A percentile compares a stretch with the other conserved stretches of the same genome.
Conservation (phyloP, 768 basidiomycete genomes). For the Boletus vinaceobasis region DNA sequence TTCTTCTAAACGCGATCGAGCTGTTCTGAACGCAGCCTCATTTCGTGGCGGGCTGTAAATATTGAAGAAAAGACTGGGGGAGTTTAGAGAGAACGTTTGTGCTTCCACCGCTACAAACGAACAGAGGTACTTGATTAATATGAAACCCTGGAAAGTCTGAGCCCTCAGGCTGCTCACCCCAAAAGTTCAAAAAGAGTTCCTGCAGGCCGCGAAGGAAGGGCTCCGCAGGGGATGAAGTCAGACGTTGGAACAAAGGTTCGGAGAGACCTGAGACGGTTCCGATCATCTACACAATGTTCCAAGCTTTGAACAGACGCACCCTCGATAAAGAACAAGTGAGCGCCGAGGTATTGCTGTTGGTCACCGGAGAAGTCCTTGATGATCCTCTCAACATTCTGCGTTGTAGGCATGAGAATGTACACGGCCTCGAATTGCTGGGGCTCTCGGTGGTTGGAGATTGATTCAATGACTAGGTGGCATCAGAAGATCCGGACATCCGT, state of each 20-base stretch:
- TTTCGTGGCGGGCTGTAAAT: slow-evolving; percentile 82
- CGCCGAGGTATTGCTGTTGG: slow-evolving; percentile 72
- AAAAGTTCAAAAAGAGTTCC: slow-evolving; percentile 91
- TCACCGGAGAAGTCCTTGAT: slow-evolving; percentile 75
- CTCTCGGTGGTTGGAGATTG: slow-evolving; percentile 77
- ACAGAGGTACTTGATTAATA: slow-evolving; percentile 8
- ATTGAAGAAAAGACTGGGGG: slow-evolving; percentile 81
- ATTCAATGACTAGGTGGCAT: slow-evolving; percentile 74
- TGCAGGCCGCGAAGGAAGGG: slow-evolving; percentile 72
- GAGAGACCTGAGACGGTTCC: slow-evolving; percentile 53
- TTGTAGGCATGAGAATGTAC: slow-evolving; percentile 93
- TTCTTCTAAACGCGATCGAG: slow-evolving; percentile 78
- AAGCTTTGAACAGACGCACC: slow-evolving; percentile 43
- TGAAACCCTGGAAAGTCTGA: background rate
- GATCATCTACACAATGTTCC: background rate
- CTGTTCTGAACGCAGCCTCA: slow-evolving; percentile 60
- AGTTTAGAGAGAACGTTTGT: slow-evolving; percentile 76
- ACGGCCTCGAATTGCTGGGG: slow-evolving; percentile 89
- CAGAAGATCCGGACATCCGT: slow-evolving; percentile 1
- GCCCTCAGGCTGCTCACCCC: slow-evolving; percentile 56
- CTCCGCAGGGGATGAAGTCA: slow-evolving; percentile 74
- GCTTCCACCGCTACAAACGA: slow-evolving; percentile 69
- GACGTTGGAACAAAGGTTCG: slow-evolving; percentile 70
- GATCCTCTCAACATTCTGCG: slow-evolving; percentile 88
- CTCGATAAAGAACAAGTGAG: slow-evolving; percentile 92